A percentile compares a stretch with the other conserved stretches of the same genome.
Conservation (phyloP, 176 grass and related monocot species). For the Carex cristatella region DNA sequence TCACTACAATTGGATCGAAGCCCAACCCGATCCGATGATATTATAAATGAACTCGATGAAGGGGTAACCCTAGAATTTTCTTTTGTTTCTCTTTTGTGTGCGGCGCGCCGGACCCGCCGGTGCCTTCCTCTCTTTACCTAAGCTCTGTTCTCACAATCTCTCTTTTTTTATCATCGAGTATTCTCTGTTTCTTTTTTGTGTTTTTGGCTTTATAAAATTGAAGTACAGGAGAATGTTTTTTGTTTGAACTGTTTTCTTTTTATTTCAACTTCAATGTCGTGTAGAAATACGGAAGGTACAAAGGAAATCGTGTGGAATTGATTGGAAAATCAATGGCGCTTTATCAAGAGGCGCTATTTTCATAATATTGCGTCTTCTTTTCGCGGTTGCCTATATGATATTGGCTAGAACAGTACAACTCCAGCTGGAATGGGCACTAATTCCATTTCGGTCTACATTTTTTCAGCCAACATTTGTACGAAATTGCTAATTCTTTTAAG, state of each 20-base stretch:
- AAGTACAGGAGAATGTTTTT: background rate
- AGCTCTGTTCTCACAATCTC: background rate
- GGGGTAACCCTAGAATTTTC: background rate
- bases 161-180: background rate
- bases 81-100: background rate
- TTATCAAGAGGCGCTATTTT: conserved; percentile 25
- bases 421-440: background rate
- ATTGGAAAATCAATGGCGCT: conserved; percentile 8
- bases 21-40: background rate
- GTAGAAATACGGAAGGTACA: background rate
- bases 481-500: background rate
- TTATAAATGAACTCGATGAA: background rate
- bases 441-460: conserved; percentile 15
- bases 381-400: conserved; percentile 31
- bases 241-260: background rate
- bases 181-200: background rate
- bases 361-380: conserved; percentile 15
- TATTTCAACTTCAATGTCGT: background rate
- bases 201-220: background rate
- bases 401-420: background rate
- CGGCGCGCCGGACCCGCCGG: background rate
- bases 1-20: background rate
- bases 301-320: background rate
- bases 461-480: conserved; percentile 1
- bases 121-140: background rate